These are phyloP conservation scores for Suillus placidus DNA, from an alignment of 768 basidiomycete genomes.

Conservation along the genomic window DNA sequence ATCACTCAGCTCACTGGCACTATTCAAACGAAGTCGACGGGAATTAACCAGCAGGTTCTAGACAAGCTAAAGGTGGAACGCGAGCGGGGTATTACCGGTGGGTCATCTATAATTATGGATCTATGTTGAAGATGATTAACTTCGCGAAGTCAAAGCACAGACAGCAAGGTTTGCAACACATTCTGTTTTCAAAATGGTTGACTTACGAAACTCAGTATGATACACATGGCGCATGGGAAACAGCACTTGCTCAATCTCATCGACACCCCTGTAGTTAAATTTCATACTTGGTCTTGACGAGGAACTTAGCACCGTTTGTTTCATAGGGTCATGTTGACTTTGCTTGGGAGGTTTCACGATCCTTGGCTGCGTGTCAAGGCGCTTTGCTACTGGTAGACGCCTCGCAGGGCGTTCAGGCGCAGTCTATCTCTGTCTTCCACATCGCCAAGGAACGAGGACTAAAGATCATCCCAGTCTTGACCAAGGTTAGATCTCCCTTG, in stretches of 20 bases:
- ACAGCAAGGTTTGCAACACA: slow-evolving; percentile 67
- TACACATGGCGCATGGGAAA: slow-evolving; percentile 57
- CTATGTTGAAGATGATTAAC: slow-evolving; percentile 7
- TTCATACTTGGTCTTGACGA: neutral
- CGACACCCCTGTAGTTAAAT: slow-evolving; percentile 79
- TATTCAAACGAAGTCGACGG: slow-evolving; percentile 64
- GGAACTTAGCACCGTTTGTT: neutral
- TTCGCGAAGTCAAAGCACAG: slow-evolving; percentile 83
- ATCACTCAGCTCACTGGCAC: slow-evolving; percentile 79
- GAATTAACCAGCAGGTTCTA: slow-evolving; percentile 81
- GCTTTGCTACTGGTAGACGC: slow-evolving; percentile 88
- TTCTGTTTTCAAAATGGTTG: slow-evolving; percentile 1
- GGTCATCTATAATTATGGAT: slow-evolving; percentile 18
- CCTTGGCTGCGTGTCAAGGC: slow-evolving; percentile 91
- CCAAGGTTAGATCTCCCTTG: slow-evolving; percentile 64
- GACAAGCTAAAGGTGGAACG: slow-evolving; percentile 97
- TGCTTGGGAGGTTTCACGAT: slow-evolving; percentile 93
- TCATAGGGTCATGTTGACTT: slow-evolving; percentile 94
- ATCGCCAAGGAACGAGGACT: slow-evolving; percentile 81
- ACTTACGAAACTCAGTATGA: slow-evolving; percentile 60
- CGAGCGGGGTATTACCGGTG: slow-evolving; percentile 94
- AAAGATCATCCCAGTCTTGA: slow-evolving; percentile 86
- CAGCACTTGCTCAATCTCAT: slow-evolving; percentile 88
- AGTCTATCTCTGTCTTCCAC: slow-evolving; percentile 94
- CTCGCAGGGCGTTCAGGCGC: slow-evolving; percentile 97